Evolutionary conservation across 331 rosid genomes (phyloP).

Genomic region (Prunus yedoensis): DNA sequence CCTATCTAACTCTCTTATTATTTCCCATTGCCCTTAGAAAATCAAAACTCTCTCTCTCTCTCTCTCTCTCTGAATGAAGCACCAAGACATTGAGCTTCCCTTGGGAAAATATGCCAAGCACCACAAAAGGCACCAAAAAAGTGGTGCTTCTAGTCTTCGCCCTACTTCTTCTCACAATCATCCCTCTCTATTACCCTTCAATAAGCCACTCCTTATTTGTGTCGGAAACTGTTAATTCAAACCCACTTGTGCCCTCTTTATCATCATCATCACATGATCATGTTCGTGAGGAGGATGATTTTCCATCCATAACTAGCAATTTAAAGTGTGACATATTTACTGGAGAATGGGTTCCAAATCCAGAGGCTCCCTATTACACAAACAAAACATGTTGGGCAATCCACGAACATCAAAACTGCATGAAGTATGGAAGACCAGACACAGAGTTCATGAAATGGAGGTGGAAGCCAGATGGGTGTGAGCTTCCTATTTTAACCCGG

Average conservation of each 20-base stretch:
- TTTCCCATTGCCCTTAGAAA: constrained; percentile 6
- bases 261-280: neutral
- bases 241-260: neutral
- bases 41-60: constrained; percentile 13
- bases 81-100: constrained; percentile 21
- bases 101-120: constrained; percentile 21
- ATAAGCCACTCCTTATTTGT: constrained; percentile 26
- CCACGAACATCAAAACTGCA: constrained; percentile 88
- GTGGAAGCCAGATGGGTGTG: constrained; percentile 87
- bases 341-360: constrained; percentile 58
- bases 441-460: constrained; percentile 84
- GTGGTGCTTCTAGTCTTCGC: constrained; percentile 24
- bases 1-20: constrained; percentile 6
- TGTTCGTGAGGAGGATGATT: neutral
- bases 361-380: constrained; percentile 49
- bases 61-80: constrained; percentile 28
- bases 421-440: constrained; percentile 88
- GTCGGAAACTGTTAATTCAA: neutral
- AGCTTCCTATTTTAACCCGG: constrained; percentile 76
- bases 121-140: constrained; percentile 25
- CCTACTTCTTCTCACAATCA: constrained; percentile 34
- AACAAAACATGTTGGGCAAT: constrained; percentile 58
- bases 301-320: neutral
- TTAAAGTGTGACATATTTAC: constrained; percentile 45
- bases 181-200: constrained; percentile 37